phyloP scores from a whole-genome alignment of 805 yeast species.

The Candida patagonica region DNA sequence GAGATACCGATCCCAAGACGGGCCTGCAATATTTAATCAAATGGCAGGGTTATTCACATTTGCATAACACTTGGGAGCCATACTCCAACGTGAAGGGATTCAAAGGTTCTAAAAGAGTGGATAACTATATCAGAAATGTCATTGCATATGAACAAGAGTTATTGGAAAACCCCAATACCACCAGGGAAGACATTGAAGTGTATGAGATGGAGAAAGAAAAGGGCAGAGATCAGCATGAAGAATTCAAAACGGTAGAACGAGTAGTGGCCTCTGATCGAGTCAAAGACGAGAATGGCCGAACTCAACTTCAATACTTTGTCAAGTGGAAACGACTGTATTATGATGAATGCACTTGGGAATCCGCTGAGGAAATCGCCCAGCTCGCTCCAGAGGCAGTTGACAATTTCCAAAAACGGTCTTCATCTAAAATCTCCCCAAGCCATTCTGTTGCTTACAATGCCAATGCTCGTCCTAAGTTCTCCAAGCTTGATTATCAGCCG shows the following conservation, averaged over 20 bases:
- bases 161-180: conserved; percentile 69
- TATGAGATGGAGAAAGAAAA: conserved; percentile 89
- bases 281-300: conserved; percentile 43
- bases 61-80: conserved; percentile 92
- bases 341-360: conserved; percentile 96
- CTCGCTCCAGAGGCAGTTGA: conserved; percentile 78
- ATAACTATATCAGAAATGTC: conserved; percentile 76
- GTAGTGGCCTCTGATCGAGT: conserved; percentile 76
- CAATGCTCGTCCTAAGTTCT: conserved; percentile 71
- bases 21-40: conserved; percentile 39
- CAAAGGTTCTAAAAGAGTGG: conserved; percentile 78
- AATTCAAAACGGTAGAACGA: conserved; percentile 80
- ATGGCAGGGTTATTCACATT: conserved; percentile 81
- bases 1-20: conserved; percentile 25
- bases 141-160: conserved; percentile 67
- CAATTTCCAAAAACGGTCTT: conserved; percentile 68
- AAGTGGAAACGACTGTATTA: conserved; percentile 92
- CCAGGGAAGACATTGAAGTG: conserved; percentile 86
- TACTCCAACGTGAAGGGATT: conserved; percentile 38
- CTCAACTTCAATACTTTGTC: conserved; percentile 69
- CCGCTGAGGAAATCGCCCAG: conserved; percentile 76
- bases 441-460: conserved; percentile 68
- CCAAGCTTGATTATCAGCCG: conserved; percentile 80
- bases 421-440: conserved; percentile 77
- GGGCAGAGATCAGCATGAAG: conserved; percentile 71